Conservation (phyloP, 345 rosid genomes). For the Acer yangbiense region DNA sequence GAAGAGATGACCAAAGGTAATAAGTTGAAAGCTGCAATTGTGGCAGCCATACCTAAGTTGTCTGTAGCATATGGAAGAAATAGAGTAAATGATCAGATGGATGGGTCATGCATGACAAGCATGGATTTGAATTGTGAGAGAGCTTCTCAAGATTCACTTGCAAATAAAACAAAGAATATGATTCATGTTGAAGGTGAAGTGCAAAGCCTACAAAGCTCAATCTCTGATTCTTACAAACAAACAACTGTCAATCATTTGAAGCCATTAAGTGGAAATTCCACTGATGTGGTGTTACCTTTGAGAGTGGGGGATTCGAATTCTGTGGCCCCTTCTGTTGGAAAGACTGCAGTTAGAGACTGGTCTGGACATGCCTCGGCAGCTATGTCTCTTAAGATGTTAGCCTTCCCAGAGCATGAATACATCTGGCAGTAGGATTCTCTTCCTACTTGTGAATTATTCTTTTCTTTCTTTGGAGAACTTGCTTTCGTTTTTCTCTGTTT, state of each 20-base stretch:
- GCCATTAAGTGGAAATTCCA: slow-evolving; percentile 38
- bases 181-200: slow-evolving; percentile 55
- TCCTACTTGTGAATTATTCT: slow-evolving; percentile 17
- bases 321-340: slow-evolving; percentile 35
- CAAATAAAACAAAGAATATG: slow-evolving; percentile 41
- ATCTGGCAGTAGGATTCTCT: slow-evolving; percentile 85
- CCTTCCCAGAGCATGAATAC: slow-evolving; percentile 78
- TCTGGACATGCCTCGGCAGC: slow-evolving; percentile 34
- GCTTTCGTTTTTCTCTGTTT: not conserved
- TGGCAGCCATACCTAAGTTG: slow-evolving; percentile 74
- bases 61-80: slow-evolving; percentile 69
- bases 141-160: slow-evolving; percentile 47
- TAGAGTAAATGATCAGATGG: slow-evolving; percentile 51
- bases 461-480: slow-evolving; percentile 4
- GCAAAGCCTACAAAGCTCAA: slow-evolving; percentile 27
- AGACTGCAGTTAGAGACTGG: slow-evolving; percentile 30
- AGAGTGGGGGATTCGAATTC: slow-evolving; percentile 39
- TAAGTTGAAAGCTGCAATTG: slow-evolving; percentile 79
- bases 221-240: slow-evolving; percentile 44
- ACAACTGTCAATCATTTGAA: slow-evolving; percentile 36
- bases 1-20: slow-evolving; percentile 57
- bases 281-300: slow-evolving; percentile 30
- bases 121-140: slow-evolving; percentile 44
- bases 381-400: slow-evolving; percentile 39
- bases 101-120: slow-evolving; percentile 40